phyloP scores from a whole-genome alignment of 2,329 filamentous ascomycete genomes.

The Epichloe sp. region DNA sequence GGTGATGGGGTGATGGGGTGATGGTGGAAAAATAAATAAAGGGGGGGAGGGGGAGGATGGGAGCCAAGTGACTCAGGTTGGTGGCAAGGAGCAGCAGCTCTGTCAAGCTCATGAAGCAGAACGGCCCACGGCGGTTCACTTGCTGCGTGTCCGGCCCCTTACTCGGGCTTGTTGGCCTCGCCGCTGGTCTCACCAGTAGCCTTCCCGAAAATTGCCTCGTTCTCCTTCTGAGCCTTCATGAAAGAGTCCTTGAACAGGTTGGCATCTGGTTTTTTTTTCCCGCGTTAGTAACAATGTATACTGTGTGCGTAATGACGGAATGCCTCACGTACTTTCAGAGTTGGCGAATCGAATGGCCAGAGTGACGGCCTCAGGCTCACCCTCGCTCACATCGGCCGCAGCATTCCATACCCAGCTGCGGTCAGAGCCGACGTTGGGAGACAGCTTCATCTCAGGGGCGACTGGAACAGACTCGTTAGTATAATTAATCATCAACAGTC shows the following conservation, averaged over 20 bases:
- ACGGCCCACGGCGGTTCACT: background rate
- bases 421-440: conserved; percentile 94
- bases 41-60: background rate
- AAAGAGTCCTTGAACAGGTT: conserved; percentile 97
- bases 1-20: background rate
- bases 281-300: background rate
- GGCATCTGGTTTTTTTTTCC: conserved; percentile 49
- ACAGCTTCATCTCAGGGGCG: conserved; percentile 97
- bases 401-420: conserved; percentile 99
- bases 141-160: background rate
- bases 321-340: conserved; percentile 68
- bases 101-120: background rate
- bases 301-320: background rate
- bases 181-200: conserved; percentile 11
- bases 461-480: conserved; percentile 37
- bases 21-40: background rate
- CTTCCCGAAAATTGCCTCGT: conserved; percentile 69
- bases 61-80: conserved; percentile 5
- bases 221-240: conserved; percentile 92
- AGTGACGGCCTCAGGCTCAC: conserved; percentile 90
- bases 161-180: conserved; percentile 3
- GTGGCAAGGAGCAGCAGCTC: conserved; percentile 3
- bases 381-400: conserved; percentile 93
- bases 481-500: background rate
- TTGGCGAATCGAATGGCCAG: conserved; percentile 97